These are phyloP conservation scores for Metschnikowia dekortorum DNA, from an alignment of 805 yeast genomes.

Conservation along the genomic window DNA sequence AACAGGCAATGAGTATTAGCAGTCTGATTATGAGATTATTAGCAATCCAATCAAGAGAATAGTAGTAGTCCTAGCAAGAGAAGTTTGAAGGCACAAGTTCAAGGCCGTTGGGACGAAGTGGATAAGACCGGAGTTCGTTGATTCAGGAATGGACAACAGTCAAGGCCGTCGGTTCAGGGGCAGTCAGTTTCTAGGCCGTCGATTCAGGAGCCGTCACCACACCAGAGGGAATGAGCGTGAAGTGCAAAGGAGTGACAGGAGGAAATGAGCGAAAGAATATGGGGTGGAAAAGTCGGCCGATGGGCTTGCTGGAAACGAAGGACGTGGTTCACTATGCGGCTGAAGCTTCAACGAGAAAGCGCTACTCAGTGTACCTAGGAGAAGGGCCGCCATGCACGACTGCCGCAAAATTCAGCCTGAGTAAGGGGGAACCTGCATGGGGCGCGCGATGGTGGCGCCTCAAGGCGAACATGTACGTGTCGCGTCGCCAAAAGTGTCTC, in stretches of 20 bases:
- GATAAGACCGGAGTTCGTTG: too few species aligned
- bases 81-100: too few species aligned
- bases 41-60: too few species aligned
- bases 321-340: conserved; percentile 5
- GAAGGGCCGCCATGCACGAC: neutral
- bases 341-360: neutral
- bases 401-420: conserved; percentile 1
- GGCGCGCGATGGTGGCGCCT: neutral
- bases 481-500: conserved; percentile 4
- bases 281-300: neutral
- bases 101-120: too few species aligned
- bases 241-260: neutral
- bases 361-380: neutral
- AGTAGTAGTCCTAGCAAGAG: too few species aligned
- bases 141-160: too few species aligned
- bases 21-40: too few species aligned
- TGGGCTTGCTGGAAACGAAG: neutral
- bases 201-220: neutral
- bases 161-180: too few species aligned
- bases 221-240: neutral
- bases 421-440: neutral
- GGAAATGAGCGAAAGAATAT: neutral
- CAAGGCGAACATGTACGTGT: neutral
- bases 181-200: too few species aligned
- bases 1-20: too few species aligned